Evolutionary conservation across 495 filamentous ascomycete genomes (phyloP).

Genomic region (Jackrogersella multiformis): DNA sequence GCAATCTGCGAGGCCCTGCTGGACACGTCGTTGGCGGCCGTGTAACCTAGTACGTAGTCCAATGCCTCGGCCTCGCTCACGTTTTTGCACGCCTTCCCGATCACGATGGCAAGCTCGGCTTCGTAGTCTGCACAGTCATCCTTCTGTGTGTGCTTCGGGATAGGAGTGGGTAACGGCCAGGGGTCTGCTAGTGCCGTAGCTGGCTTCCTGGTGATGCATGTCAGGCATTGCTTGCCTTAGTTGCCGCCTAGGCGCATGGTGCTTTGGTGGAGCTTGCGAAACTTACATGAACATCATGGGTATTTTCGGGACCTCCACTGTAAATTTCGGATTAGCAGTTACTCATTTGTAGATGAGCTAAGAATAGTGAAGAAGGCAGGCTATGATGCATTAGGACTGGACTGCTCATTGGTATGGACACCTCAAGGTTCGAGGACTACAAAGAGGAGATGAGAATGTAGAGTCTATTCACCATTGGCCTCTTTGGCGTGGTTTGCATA

Average conservation of each 20-base stretch:
- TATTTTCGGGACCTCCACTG: constrained; percentile 53
- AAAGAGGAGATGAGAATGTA: background rate
- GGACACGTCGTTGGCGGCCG: constrained; percentile 58
- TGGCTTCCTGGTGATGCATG: constrained; percentile 48
- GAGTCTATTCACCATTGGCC: constrained; percentile 42
- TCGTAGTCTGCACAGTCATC: constrained; percentile 57
- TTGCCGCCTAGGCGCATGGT: background rate
- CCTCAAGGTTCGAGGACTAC: background rate
- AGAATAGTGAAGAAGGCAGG: background rate
- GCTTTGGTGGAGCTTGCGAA: background rate
- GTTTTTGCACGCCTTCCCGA: constrained; percentile 58
- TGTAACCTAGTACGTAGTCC: constrained; percentile 58
- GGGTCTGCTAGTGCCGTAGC: constrained; percentile 54
- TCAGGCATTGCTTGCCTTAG: constrained; percentile 22
- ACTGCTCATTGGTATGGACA: background rate
- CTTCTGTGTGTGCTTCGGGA: constrained; percentile 54
- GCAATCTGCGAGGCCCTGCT: constrained; percentile 54
- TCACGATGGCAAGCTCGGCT: constrained; percentile 58
- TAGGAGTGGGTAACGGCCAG: constrained; percentile 56
- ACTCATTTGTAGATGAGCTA: background rate
- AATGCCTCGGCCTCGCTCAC: constrained; percentile 57
- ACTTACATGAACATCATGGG: constrained; percentile 57
- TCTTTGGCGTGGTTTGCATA: constrained; percentile 58
- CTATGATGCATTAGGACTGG: background rate
- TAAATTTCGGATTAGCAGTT: constrained; percentile 14